Base-by-base conservation (phyloP, 2,329 filamentous ascomycete genomes). In the Fusarium nematophilum region DNA sequence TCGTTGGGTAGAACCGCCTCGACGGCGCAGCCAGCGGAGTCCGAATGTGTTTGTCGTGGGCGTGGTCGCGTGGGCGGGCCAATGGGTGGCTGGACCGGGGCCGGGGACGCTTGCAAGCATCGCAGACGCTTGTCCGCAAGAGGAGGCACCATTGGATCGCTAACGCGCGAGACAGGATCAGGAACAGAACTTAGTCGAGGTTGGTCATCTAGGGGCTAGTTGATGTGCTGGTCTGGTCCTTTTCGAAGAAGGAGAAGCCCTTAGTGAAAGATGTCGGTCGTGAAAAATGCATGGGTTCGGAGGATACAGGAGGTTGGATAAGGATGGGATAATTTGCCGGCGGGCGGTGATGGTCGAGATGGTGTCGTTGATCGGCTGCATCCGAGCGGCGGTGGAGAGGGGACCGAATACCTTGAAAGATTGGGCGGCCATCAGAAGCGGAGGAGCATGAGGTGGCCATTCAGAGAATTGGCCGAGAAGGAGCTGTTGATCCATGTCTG, bases 71-170 rank as follows among this genome's bases (percentile, higher is more conserved):
- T 40, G 47, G 42, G 52, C 37, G 52, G 55, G 49, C 67, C 67
- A 70, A 70, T 70, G 51, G 67, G 67, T 70, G 53, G n/a, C 44
- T 14, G 42, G 66, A 17, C 67, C 57, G 62, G 38, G 37, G 42
- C 57, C 60, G 53, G 62, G 67, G 62, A 57, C 53, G 61, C 59
- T 66, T 63, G 50, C 47, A 39, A 57, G 29, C 43, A 58, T 53
- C 49, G 52, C 30, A 43, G 48, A 56, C 62, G 53, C 65, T 67
- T 67, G 55, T 29, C 57, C 50, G 30, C 31, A 50, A 56, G 25
- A 40, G 65, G 54, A 61, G 44, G 42, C 37, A 46, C 62, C 65
- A 68, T 68, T 68, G 50, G 59, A 42, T 57, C 52, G 54, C 65
- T 66, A 66, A 54, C 36, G 27, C 29, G 29, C 54, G 53, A 38